A percentile compares a stretch with the other conserved stretches of the same genome.
These are phyloP conservation scores for Sporothrix protearum DNA, from an alignment of 2,329 filamentous ascomycete species.

Conservation along the genomic window DNA sequence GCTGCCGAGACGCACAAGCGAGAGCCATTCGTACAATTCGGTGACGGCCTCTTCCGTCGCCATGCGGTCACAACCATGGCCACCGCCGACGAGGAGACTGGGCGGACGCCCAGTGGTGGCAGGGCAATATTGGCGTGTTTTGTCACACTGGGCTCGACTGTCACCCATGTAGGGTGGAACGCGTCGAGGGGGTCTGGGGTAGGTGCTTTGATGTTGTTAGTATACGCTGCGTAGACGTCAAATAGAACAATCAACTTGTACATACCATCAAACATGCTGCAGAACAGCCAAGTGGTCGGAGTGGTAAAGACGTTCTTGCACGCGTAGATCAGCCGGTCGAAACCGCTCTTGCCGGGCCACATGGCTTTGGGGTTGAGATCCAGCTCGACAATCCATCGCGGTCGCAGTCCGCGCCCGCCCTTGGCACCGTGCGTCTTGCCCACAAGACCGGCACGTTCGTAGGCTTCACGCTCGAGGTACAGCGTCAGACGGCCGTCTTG, in stretches of 20 bases:
- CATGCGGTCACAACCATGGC: slow-evolving; percentile 39
- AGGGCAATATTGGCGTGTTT: slow-evolving; percentile 33
- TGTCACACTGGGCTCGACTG: slow-evolving; percentile 36
- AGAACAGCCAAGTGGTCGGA: slow-evolving; percentile 74
- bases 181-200: slow-evolving; percentile 48
- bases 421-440: slow-evolving; percentile 64
- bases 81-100: slow-evolving; percentile 36
- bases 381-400: slow-evolving; percentile 74
- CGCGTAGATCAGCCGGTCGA: slow-evolving; percentile 73
- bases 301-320: slow-evolving; percentile 70
- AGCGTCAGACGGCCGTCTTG: slow-evolving; percentile 68
- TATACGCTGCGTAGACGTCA: slow-evolving; percentile 13
- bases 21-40: slow-evolving; percentile 71
- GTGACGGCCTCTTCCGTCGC: slow-evolving; percentile 61
- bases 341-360: slow-evolving; percentile 78
- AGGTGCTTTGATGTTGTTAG: slow-evolving; percentile 42
- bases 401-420: slow-evolving; percentile 57
- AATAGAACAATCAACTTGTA: background rate
- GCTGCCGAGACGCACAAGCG: slow-evolving; percentile 62
- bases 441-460: slow-evolving; percentile 75
- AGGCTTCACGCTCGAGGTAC: slow-evolving; percentile 75
- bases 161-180: slow-evolving; percentile 45
- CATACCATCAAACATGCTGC: slow-evolving; percentile 52
- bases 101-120: slow-evolving; percentile 35
- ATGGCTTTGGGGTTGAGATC: slow-evolving; percentile 73